Evolutionary conservation across 176 grass and related monocot genomes (phyloP).

Genomic region (Rhipidocladum racemiflorum): DNA sequence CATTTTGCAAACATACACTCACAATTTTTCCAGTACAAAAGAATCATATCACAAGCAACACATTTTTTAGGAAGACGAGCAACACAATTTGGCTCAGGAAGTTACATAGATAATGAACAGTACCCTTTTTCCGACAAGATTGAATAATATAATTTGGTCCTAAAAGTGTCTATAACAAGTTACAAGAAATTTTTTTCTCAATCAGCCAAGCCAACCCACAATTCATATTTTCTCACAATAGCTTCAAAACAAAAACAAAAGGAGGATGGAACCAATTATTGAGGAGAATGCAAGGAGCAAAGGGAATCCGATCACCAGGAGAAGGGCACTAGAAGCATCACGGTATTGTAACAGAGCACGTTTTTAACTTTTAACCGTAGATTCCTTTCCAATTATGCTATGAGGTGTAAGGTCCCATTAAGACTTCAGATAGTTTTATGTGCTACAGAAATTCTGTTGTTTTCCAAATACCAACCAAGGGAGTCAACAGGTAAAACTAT

Average conservation of each 20-base stretch:
- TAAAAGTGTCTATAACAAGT: slow-evolving; percentile 2
- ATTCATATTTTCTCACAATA: not conserved
- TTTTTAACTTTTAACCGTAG: not conserved
- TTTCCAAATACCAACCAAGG: not conserved
- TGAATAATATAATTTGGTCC: not conserved
- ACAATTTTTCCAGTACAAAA: slow-evolving; percentile 4
- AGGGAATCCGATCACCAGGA: not conserved
- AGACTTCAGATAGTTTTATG: not conserved
- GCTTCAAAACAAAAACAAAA: not conserved
- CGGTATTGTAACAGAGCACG: not conserved
- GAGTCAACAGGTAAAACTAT: not conserved
- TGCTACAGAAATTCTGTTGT: not conserved
- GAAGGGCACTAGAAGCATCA: not conserved
- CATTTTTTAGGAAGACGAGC: not conserved
- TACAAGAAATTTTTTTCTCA: not conserved
- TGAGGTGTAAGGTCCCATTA: not conserved
- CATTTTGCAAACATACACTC: not conserved
- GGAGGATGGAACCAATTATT: not conserved
- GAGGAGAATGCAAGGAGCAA: not conserved
- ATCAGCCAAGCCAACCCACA: not conserved
- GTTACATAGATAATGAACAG: not conserved
- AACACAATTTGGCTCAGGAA: not conserved
- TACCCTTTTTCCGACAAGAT: not conserved
- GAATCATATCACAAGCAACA: slow-evolving; percentile 13
- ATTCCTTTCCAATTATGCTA: not conserved